These are phyloP conservation scores for Prototheca stagnorum DNA, from an alignment of 163 green algal genomes.

Conservation along the genomic window DNA sequence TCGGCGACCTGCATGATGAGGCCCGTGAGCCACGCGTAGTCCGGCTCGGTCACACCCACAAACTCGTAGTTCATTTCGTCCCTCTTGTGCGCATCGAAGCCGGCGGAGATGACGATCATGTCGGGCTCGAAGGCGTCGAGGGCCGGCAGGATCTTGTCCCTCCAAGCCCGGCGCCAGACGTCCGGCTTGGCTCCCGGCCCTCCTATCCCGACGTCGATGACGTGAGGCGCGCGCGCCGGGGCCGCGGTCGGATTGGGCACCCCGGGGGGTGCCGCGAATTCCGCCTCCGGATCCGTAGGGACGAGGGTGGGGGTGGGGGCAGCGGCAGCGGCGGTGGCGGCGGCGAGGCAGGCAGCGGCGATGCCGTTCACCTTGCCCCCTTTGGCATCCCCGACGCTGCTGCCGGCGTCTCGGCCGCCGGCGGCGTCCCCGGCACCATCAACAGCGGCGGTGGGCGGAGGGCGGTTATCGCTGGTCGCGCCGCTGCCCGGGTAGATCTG, in stretches of 20 bases:
- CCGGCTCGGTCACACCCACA: constrained; percentile 46
- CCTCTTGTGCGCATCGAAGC: constrained; percentile 83
- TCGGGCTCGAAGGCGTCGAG: constrained; percentile 62
- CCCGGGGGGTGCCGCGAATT: background rate
- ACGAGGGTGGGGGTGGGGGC: too few relatives aligned
- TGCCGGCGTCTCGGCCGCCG: background rate
- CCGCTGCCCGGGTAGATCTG: constrained; percentile 80
- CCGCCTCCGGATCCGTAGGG: constrained; percentile 2
- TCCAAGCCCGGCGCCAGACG: constrained; percentile 60
- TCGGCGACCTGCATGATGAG: constrained; percentile 69
- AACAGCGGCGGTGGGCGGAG: background rate
- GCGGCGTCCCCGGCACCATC: background rate
- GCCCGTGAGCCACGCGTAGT: constrained; percentile 85
- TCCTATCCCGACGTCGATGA: constrained; percentile 79
- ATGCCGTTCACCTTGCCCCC: too few relatives aligned
- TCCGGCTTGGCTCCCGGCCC: constrained; percentile 28
- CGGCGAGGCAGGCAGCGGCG: too few relatives aligned
- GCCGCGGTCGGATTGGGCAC: background rate
- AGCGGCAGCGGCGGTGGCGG: too few relatives aligned
- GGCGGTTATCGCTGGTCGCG: constrained; percentile 47
- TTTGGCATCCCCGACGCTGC: too few relatives aligned
- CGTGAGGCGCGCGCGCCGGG: constrained; percentile 19
- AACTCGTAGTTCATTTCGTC: constrained; percentile 72
- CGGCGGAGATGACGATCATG: constrained; percentile 75
- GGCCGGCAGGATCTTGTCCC: constrained; percentile 59